phyloP scores from a whole-genome alignment of 768 basidiomycete genomes.

The Infundibulicybe gibba region DNA sequence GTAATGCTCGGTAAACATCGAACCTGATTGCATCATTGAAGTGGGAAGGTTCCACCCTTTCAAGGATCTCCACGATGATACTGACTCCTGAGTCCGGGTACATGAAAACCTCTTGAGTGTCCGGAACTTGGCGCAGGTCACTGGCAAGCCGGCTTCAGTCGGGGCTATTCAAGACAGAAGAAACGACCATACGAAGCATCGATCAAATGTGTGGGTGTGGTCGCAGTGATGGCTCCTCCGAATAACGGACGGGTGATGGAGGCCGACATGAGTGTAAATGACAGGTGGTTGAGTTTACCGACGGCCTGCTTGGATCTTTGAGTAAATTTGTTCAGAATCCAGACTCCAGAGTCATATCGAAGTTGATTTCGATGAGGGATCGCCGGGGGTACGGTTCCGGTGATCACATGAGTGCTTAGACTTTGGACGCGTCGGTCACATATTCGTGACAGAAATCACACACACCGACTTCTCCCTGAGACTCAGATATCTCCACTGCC shows the following conservation, averaged over 20 bases:
- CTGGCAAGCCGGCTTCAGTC: constrained; percentile 19
- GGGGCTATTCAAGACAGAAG: background rate
- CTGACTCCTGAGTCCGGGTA: constrained; percentile 65
- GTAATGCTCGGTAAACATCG: background rate
- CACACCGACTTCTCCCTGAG: constrained; percentile 9
- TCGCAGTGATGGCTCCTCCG: constrained; percentile 78
- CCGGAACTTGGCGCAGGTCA: constrained; percentile 78
- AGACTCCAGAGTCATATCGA: no score
- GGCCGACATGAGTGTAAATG: constrained; percentile 9
- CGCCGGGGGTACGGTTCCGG: no score
- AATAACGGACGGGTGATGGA: constrained; percentile 55
- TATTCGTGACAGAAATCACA: constrained; percentile 19
- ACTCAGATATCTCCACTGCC: constrained; percentile 4
- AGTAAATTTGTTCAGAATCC: no score
- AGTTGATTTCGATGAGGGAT: no score
- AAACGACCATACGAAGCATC: constrained; percentile 78
- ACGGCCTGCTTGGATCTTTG: background rate
- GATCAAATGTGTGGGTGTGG: constrained; percentile 52
- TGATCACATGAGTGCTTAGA: no score
- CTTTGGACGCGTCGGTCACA: constrained; percentile 21
- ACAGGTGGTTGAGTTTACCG: background rate
- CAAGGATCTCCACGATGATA: constrained; percentile 81
- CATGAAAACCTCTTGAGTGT: constrained; percentile 92
- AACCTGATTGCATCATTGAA: constrained; percentile 63
- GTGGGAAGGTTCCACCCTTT: constrained; percentile 60